Percentiles rank a stretch among this genome's conserved stretches.
Conservation (phyloP, 1,139 yeast species). For the Diutina neorugosa region DNA sequence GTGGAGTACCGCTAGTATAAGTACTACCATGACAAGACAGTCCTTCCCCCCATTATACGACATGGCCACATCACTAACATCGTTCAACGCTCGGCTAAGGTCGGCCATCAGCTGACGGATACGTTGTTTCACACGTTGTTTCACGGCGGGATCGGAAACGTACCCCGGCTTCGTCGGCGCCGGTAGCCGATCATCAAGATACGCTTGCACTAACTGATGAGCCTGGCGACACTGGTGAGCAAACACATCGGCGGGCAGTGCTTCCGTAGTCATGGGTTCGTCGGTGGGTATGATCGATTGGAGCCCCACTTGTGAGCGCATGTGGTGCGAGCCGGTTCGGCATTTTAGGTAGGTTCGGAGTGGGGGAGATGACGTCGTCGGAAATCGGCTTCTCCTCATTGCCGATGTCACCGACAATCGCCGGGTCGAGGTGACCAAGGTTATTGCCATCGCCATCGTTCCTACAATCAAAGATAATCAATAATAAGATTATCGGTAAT, state of each 20-base stretch:
- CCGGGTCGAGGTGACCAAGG: background rate
- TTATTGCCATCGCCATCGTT: background rate
- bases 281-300: background rate
- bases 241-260: background rate
- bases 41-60: constrained; percentile 90
- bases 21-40: constrained; percentile 68
- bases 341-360: background rate
- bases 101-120: constrained; percentile 19
- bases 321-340: background rate
- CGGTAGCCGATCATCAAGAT: constrained; percentile 19
- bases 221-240: constrained; percentile 20
- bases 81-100: constrained; percentile 19
- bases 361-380: background rate
- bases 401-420: background rate
- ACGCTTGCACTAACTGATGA: constrained; percentile 20
- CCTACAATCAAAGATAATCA: background rate
- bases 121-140: constrained; percentile 19
- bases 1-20: constrained; percentile 50
- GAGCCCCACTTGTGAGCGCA: background rate
- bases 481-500: background rate
- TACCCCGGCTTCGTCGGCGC: constrained; percentile 10
- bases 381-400: background rate
- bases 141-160: constrained; percentile 10
- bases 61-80: constrained; percentile 46
- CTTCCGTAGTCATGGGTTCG: background rate